Percentiles rank a stretch among this genome's conserved stretches.
Conservation (phyloP, 345 rosid genomes). For the Heritiera littoralis region DNA sequence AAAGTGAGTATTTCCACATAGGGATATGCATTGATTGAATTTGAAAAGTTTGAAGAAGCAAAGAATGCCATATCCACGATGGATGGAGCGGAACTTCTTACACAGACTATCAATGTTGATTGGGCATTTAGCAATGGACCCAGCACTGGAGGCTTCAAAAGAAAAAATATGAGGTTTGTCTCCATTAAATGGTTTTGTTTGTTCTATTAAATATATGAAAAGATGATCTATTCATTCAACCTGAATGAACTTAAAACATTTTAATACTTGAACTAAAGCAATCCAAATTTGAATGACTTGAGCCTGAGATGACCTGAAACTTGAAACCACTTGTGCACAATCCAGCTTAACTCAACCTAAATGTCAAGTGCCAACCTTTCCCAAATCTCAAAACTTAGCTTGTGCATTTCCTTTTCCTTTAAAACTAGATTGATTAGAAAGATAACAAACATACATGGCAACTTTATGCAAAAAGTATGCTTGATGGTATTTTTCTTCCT, state of each 20-base stretch:
- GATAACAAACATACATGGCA: background rate
- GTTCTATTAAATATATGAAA: background rate
- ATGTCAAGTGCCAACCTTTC: background rate
- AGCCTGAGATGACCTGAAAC: background rate
- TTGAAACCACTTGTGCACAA: background rate
- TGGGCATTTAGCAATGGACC: conserved; percentile 89
- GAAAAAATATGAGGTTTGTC: conserved; percentile 50
- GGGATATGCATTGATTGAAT: conserved; percentile 87
- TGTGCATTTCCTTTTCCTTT: background rate
- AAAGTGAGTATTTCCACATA: conserved; percentile 20
- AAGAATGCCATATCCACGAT: conserved; percentile 57
- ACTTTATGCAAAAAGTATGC: background rate
- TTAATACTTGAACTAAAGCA: conserved; percentile 1
- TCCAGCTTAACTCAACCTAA: background rate
- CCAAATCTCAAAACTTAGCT: background rate
- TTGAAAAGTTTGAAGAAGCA: conserved; percentile 73
- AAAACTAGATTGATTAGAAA: background rate
- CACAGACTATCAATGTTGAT: conserved; percentile 57
- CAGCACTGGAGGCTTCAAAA: conserved; percentile 42
- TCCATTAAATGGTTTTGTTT: conserved; percentile 8
- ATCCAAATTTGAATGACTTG: background rate
- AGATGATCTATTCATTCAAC: background rate
- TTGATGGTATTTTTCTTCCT: background rate
- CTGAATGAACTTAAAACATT: background rate
- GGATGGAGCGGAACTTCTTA: conserved; percentile 67